Evolutionary conservation across 1,284 basidiomycete species (phyloP), one percentile per base, ranked within the genome.

Genomic region (Malassezia globosa): DNA sequence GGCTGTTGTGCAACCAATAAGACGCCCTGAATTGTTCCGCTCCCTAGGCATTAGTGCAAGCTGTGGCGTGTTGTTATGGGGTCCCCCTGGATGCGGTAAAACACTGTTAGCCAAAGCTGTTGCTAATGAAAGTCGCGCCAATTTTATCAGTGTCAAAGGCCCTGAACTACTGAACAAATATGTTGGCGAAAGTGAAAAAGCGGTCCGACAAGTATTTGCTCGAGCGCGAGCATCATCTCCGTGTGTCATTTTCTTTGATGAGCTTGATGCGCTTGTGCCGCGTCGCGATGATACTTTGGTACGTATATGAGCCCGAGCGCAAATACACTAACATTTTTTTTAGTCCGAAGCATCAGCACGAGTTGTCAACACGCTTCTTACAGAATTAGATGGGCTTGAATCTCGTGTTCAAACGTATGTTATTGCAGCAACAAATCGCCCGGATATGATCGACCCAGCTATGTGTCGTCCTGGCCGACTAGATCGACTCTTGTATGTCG

Each of bases 401-500:
- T 77, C 82, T 0, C 81, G 90, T 14, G 65, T 62, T 13, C 52
- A 89, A 86, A 90, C 96, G 45, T 95, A 92, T 67, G 89, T 96
- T 22, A 89, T 96, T 58, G 92, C 84, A 0, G 92, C 92, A 1
- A 97, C 92, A 4, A 96, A 97, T 73, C 78, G 92, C n/a, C 92
- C 92, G 0, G 92, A 96, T 75, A 95, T 96, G 82, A 89, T 96
- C 57, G 92, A 96, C 69, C 92, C 92, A 0, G 92, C 92, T 4
- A 95, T 96, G 90, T 87, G 89, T 48, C 83, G 90, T 14, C 92
- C 92, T 0, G 92, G 92, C 0, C 81, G 92, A 22, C 79, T 97
- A 11, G 92, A 97, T 76, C 96, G 95, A 73, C 78, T 96, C 6
- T 79, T 97, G 23, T 97, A 95, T 67, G 90, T 97, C 60, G 92